phyloP scores from a whole-genome alignment of 2,329 filamentous ascomycete genomes.

The Alternaria incomplexa region DNA sequence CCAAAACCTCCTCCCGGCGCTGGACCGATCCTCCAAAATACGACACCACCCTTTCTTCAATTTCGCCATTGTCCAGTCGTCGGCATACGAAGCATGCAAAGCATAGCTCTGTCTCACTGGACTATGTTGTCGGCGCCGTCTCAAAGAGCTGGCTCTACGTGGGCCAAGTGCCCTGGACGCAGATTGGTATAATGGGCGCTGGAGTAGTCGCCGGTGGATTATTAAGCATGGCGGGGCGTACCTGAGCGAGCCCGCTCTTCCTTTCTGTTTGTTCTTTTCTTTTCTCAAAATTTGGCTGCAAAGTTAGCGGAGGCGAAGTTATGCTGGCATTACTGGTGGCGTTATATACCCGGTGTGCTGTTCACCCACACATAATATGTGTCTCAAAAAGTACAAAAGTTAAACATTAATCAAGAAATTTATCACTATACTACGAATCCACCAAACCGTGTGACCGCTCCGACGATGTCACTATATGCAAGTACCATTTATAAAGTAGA shows the following conservation, averaged over 20 bases:
- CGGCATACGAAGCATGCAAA: background rate
- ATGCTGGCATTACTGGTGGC: background rate
- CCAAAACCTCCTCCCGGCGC: background rate
- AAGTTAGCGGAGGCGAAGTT: background rate
- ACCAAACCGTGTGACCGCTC: background rate
- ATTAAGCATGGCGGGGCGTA: background rate
- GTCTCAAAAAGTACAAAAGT: background rate
- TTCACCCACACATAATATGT: background rate
- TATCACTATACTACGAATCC: background rate
- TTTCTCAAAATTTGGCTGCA: background rate
- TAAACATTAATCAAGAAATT: background rate
- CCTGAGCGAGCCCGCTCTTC: background rate
- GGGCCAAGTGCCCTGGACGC: background rate
- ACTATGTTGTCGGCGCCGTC: background rate
- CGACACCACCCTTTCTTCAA: background rate
- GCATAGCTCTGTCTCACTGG: background rate
- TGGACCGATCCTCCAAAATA: background rate
- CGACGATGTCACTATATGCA: background rate
- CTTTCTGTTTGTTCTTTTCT: background rate
- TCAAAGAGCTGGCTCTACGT: background rate
- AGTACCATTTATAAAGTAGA: background rate
- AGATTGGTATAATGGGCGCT: background rate
- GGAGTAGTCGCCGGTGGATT: background rate
- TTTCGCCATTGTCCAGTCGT: background rate
- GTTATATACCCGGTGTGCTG: constrained; percentile 2